Percentiles rank a stretch among this genome's conserved stretches.
Conservation (phyloP, 345 rosid species). For the Bruguiera parviflora region DNA sequence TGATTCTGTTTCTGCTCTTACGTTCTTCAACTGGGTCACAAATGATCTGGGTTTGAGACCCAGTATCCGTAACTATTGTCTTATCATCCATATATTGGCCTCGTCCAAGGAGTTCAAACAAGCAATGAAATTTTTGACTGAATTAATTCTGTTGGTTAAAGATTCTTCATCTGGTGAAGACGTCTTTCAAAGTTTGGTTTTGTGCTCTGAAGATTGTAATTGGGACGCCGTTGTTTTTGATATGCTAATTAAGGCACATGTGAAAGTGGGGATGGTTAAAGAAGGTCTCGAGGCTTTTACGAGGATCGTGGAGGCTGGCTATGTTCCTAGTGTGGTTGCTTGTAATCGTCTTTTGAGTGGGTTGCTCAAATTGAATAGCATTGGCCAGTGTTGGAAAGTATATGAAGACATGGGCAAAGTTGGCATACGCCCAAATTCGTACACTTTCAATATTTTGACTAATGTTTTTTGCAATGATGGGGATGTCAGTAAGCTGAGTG, state of each 20-base stretch:
- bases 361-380: slow-evolving; percentile 47
- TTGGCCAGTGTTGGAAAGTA: slow-evolving; percentile 65
- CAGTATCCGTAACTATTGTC: slow-evolving; percentile 16
- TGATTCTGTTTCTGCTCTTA: slow-evolving; percentile 21
- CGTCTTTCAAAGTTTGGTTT: slow-evolving; percentile 15
- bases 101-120: slow-evolving; percentile 21
- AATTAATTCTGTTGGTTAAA: slow-evolving; percentile 14
- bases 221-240: slow-evolving; percentile 25
- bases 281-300: slow-evolving; percentile 43
- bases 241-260: slow-evolving; percentile 22
- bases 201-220: slow-evolving; percentile 23
- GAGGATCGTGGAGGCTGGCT: slow-evolving; percentile 47
- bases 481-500: slow-evolving; percentile 47
- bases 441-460: slow-evolving; percentile 79
- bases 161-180: slow-evolving; percentile 16
- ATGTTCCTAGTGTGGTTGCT: slow-evolving; percentile 57
- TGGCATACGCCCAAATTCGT: slow-evolving; percentile 55
- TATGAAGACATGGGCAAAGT: slow-evolving; percentile 61
- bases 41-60: slow-evolving; percentile 21
- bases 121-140: slow-evolving; percentile 22
- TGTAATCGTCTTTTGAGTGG: slow-evolving; percentile 80
- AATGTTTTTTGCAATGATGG: slow-evolving; percentile 57
- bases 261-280: slow-evolving; percentile 21
- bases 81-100: slow-evolving; percentile 16
- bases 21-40: slow-evolving; percentile 29